phyloP scores from a whole-genome alignment of 202 grass and related monocot species.

The Zizania palustris region DNA sequence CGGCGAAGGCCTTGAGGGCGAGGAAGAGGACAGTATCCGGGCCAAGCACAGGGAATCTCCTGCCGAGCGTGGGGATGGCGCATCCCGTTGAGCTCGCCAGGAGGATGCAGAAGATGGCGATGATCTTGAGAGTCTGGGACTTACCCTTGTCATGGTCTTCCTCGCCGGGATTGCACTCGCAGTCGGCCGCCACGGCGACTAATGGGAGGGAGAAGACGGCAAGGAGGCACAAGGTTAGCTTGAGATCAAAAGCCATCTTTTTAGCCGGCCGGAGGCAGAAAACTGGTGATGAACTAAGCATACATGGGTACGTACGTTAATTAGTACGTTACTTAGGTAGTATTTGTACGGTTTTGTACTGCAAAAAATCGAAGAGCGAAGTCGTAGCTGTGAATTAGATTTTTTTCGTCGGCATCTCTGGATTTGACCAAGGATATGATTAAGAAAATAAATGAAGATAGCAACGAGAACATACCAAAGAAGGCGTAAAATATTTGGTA shows the following conservation, averaged over 20 bases:
- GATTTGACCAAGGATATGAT: not conserved
- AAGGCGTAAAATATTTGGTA: not conserved
- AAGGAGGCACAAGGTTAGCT: conserved; percentile 31
- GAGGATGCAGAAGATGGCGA: conserved; percentile 68
- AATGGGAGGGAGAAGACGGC: conserved; percentile 43
- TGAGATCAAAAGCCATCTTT: conserved; percentile 30
- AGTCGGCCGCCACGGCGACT: conserved; percentile 35
- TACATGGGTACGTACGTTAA: not conserved
- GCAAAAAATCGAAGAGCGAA: not conserved
- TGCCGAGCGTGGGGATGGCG: conserved; percentile 61
- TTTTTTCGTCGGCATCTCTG: not conserved
- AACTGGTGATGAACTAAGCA: not conserved
- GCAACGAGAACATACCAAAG: not conserved
- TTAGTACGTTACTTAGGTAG: too few relatives aligned
- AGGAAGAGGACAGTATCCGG: conserved; percentile 65
- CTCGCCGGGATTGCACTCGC: conserved; percentile 44
- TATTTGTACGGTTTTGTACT: not conserved
- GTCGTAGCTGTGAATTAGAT: not conserved
- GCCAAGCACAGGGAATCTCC: conserved; percentile 45
- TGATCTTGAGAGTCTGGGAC: conserved; percentile 55
- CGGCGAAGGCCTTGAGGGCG: conserved; percentile 78
- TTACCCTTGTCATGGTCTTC: conserved; percentile 34
- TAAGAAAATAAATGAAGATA: not conserved
- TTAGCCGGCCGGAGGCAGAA: not conserved
- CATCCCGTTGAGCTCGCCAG: conserved; percentile 51